These are phyloP conservation scores for Acmispon strigosus DNA, from an alignment of 306 rosid genomes.

Conservation along the genomic window DNA sequence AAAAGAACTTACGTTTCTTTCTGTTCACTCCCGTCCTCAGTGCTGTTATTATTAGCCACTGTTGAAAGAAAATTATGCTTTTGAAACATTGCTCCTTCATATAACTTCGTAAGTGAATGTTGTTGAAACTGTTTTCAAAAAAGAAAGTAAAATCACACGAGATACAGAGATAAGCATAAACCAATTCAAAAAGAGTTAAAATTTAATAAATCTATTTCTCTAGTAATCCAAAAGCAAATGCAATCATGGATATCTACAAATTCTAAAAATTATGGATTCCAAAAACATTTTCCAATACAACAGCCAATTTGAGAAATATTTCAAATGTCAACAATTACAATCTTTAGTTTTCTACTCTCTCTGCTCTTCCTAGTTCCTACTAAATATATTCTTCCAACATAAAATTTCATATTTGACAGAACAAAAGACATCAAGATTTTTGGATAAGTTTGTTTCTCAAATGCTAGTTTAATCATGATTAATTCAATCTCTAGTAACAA, in stretches of 20 bases:
- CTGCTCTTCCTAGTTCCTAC: not conserved
- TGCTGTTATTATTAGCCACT: slow-evolving; percentile 11
- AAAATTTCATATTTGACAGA: too few species aligned
- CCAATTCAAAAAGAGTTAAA: not conserved
- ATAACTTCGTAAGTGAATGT: slow-evolving; percentile 8
- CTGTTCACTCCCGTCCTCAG: slow-evolving; percentile 22
- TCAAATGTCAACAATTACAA: not conserved
- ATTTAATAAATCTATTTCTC: not conserved
- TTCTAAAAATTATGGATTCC: not conserved
- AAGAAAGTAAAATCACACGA: not conserved
- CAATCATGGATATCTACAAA: not conserved
- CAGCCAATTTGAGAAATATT: not conserved
- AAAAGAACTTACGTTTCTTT: slow-evolving; percentile 31
- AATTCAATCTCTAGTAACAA: not conserved
- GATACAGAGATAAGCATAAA: not conserved
- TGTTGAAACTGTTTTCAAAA: slow-evolving; percentile 13
- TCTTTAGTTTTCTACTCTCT: not conserved
- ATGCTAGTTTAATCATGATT: not conserved
- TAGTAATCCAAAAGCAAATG: not conserved
- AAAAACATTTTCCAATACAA: not conserved
- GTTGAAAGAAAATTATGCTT: slow-evolving; percentile 30
- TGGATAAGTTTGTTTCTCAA: not conserved
- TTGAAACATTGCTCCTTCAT: slow-evolving; percentile 20
- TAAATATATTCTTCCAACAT: not conserved
- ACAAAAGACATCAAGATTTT: too few species aligned